Conservation (phyloP, 1,139 yeast species). For the Zygoascus meyerae region DNA sequence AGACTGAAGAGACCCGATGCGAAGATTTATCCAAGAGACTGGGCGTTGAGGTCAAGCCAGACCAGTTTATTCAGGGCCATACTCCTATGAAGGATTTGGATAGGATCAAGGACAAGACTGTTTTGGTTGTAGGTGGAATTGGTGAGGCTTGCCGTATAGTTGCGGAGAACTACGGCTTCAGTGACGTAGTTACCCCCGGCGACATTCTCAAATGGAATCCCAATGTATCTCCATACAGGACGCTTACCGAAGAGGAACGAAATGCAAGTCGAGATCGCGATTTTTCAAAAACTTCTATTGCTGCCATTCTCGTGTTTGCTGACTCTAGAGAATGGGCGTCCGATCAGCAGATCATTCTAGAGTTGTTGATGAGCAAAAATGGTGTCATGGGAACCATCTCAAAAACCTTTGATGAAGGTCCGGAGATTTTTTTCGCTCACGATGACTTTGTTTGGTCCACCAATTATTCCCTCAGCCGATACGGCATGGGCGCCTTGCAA, state of each 20-base stretch:
- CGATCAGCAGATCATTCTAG: constrained; percentile 80
- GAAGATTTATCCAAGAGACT: constrained; percentile 58
- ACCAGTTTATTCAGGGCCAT: constrained; percentile 82
- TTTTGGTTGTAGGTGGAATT: constrained; percentile 78
- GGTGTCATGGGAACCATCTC: constrained; percentile 81
- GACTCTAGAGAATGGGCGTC: constrained; percentile 88
- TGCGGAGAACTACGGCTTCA: constrained; percentile 71
- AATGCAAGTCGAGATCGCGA: constrained; percentile 53
- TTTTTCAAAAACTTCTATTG: constrained; percentile 56
- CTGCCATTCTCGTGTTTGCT: constrained; percentile 73
- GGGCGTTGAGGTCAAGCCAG: constrained; percentile 55
- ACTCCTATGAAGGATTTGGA: constrained; percentile 83
- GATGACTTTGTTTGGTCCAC: constrained; percentile 90
- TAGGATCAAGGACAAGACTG: constrained; percentile 52
- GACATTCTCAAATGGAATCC: constrained; percentile 84
- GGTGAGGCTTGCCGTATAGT: constrained; percentile 77
- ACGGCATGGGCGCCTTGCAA: constrained; percentile 88
- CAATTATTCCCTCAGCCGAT: constrained; percentile 68
- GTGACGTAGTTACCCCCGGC: constrained; percentile 69
- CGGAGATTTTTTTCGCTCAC: constrained; percentile 78
- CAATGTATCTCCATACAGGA: constrained; percentile 74
- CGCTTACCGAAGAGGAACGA: constrained; percentile 63
- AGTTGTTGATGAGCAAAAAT: constrained; percentile 61
- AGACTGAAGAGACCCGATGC: constrained; percentile 68
- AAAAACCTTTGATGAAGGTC: constrained; percentile 67